Conservation (phyloP, 2,329 filamentous ascomycete genomes). For the Verticillium dahliae region DNA sequence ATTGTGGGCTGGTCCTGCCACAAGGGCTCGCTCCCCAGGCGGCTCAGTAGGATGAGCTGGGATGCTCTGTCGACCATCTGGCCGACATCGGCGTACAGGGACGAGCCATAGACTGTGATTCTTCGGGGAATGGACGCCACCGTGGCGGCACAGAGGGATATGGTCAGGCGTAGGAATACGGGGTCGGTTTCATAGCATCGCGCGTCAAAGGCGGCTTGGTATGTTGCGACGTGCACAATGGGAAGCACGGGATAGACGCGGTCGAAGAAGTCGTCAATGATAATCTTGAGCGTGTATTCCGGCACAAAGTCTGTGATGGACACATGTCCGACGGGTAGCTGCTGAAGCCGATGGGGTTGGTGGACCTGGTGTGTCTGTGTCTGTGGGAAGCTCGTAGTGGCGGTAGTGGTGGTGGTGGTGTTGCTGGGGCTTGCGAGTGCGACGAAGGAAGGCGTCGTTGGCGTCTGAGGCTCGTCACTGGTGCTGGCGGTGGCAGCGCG, state of each 20-base stretch:
- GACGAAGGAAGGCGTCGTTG: neutral
- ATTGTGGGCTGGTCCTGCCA: neutral
- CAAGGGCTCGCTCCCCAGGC: neutral
- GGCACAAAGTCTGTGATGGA: slow-evolving; percentile 12
- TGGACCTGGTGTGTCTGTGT: neutral
- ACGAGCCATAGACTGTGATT: slow-evolving; percentile 7
- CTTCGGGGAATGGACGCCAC: slow-evolving; percentile 14
- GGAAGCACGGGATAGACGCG: slow-evolving; percentile 15
- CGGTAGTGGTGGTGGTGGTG: no score
- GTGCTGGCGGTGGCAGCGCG: neutral
- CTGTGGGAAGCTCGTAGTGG: no score
- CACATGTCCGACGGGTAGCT: slow-evolving; percentile 6
- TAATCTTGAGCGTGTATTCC: slow-evolving; percentile 8
- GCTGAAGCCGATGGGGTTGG: neutral
- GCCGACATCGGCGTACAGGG: neutral
- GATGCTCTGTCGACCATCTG: neutral
- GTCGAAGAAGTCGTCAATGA: slow-evolving; percentile 13
- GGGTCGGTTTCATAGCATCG: slow-evolving; percentile 11
- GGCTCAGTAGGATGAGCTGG: neutral
- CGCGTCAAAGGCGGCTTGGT: slow-evolving; percentile 4
- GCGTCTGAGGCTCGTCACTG: neutral
- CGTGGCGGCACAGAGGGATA: slow-evolving; percentile 15
- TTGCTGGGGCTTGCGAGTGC: neutral
- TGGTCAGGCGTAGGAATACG: slow-evolving; percentile 13
- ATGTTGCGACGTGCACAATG: slow-evolving; percentile 12